Base-by-base conservation (phyloP, 345 rosid species). In the Brassica incana region DNA sequence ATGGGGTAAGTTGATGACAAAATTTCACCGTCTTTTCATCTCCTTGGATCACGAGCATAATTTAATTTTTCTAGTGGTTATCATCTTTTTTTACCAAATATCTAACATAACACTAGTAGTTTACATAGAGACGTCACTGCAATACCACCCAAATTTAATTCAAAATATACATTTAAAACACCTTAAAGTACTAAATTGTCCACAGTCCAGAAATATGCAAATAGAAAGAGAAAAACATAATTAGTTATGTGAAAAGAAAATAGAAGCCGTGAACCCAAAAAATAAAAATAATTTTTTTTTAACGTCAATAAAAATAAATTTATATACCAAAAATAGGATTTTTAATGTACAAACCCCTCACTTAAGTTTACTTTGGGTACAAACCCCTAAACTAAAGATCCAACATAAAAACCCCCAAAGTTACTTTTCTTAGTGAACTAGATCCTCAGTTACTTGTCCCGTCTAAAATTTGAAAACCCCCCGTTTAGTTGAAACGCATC, bases 131-230 rank as follows among this genome's bases (percentile, higher is more conserved):
- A n/a, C 58, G 18, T 50, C 58, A 50, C 58, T 50, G 58, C 18
- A 14, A 50, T n/a, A 50, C 56, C 16, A 48, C 7, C 18, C 6
- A 50, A 50, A 50, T 14, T n/a, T n/a, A 1, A 5, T 5, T 50
- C 18, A 50, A 1, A 50, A 50, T 1, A 50, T 48, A 48, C 16
- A 1, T 29, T 29, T 62, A n/a, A 20, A 58, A 27, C n/a, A 38
- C 56, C 69, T 25, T 60, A 48, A 80, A 80, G 75, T 52, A 9
- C 50, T 32, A 80, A 62, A 80, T 33, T 69, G 76, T 74, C 65
- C n/a, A 60, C 15, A 32, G 56, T 66, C 38, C 38, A 59, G 30
- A 67, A 27, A 60, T 48, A 45, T 3, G 45, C 14, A 32, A 52
- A 61, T 14, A 50, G 58, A 50, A 72, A 54, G 8, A 38, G 6